These are phyloP conservation scores for Fagopyrum esculentum DNA, from an alignment of 148 eudicot species.

Conservation along the genomic window DNA sequence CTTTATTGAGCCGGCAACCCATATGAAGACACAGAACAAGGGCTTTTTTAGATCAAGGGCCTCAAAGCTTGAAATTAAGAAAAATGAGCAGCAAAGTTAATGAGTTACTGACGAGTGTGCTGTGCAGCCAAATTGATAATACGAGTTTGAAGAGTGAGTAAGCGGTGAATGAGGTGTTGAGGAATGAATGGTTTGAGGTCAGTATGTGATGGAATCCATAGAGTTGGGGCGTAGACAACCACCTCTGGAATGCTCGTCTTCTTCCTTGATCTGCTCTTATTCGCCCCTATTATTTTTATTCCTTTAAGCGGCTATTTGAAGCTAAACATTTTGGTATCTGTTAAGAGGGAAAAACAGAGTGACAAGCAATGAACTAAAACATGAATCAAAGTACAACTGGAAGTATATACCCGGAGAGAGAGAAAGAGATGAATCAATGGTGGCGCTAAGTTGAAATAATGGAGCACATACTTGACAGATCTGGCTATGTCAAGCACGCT, in stretches of 20 bases:
- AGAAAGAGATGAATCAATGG: too few species aligned
- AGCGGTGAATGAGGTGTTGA: constrained; percentile 41
- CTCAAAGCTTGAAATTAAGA: not conserved
- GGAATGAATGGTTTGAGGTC: constrained; percentile 56
- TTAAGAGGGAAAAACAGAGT: too few species aligned
- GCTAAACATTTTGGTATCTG: constrained; percentile 18
- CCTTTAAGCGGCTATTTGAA: constrained; percentile 16
- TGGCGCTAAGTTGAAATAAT: constrained; percentile 23
- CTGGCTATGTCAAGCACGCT: constrained; percentile 20
- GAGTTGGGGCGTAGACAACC: constrained; percentile 44
- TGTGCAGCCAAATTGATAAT: constrained; percentile 40
- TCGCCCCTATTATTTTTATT: constrained; percentile 31
- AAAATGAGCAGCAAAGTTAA: not conserved
- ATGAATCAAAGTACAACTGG: too few species aligned
- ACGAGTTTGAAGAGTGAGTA: constrained; percentile 43
- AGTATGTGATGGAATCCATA: constrained; percentile 51
- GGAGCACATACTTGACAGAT: constrained; percentile 32
- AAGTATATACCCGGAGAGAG: too few species aligned
- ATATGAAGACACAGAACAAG: too few species aligned
- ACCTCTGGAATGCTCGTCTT: constrained; percentile 47
- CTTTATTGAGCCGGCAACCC: too few species aligned
- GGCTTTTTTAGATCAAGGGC: not conserved
- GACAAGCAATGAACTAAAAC: too few species aligned
- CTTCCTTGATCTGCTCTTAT: constrained; percentile 23
- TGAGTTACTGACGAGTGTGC: constrained; percentile 26